phyloP scores from a whole-genome alignment of 805 yeast species.

The Monosporozyma unispora region DNA sequence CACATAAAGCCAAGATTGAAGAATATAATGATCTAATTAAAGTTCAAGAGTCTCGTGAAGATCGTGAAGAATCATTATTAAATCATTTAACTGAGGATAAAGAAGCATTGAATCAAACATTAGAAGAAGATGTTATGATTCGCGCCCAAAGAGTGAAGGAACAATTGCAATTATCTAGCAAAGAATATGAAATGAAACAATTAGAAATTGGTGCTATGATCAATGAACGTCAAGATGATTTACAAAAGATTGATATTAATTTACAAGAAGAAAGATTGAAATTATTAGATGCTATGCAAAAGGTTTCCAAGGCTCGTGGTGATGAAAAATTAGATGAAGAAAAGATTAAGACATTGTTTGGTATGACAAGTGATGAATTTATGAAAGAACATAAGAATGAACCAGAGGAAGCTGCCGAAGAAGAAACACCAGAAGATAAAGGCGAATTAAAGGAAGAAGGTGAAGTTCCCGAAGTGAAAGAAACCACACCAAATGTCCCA shows the following conservation, averaged over 20 bases:
- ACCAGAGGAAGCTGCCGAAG: conserved; percentile 1
- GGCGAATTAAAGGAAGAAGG: conserved; percentile 1
- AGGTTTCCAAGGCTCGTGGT: conserved; percentile 33
- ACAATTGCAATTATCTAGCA: conserved; percentile 27
- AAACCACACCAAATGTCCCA: background rate
- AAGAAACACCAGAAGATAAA: conserved; percentile 2
- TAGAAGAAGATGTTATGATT: conserved; percentile 17
- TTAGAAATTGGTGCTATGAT: conserved; percentile 32
- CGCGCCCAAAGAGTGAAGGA: conserved; percentile 31
- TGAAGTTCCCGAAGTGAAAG: background rate
- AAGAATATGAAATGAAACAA: conserved; percentile 32
- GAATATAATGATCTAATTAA: conserved; percentile 29
- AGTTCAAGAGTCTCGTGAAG: conserved; percentile 21
- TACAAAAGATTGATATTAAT: conserved; percentile 29
- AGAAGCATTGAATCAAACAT: conserved; percentile 18
- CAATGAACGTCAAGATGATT: conserved; percentile 31
- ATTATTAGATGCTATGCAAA: conserved; percentile 28
- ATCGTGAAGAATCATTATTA: conserved; percentile 27
- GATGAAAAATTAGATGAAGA: conserved; percentile 25
- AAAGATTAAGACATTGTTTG: conserved; percentile 26
- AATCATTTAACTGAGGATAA: conserved; percentile 28
- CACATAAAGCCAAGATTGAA: conserved; percentile 30
- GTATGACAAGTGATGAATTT: conserved; percentile 26
- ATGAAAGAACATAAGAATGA: conserved; percentile 11
- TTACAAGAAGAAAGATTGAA: conserved; percentile 30